phyloP scores from a whole-genome alignment of 2,329 filamentous ascomycete species.

The Epichloe elymi region DNA sequence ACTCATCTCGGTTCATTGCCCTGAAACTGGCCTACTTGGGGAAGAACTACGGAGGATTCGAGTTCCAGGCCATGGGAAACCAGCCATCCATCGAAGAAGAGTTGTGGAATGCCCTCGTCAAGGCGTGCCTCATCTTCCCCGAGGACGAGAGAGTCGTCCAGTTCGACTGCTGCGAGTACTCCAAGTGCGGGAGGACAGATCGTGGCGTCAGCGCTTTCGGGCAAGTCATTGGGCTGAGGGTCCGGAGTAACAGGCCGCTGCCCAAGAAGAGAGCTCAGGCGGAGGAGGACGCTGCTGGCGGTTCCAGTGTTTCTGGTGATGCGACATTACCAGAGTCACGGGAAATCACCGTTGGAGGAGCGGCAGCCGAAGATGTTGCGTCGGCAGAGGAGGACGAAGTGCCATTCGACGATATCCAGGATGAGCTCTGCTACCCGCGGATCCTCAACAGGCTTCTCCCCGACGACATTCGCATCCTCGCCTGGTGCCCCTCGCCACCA shows the following conservation, averaged over 20 bases:
- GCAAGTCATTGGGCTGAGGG: conserved; percentile 74
- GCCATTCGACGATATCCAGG: conserved; percentile 51
- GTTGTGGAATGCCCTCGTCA: conserved; percentile 80
- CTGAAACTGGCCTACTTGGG: conserved; percentile 91
- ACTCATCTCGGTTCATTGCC: conserved; percentile 73
- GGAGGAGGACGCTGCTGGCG: conserved; percentile 10
- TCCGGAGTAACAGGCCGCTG: conserved; percentile 70
- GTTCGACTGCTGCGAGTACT: conserved; percentile 79
- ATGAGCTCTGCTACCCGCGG: conserved; percentile 75
- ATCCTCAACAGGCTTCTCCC: conserved; percentile 81
- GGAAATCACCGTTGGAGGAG: not conserved
- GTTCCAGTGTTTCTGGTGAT: conserved; percentile 3
- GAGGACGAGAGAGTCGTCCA: conserved; percentile 49
- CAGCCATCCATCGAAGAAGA: conserved; percentile 83
- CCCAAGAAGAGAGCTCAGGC: conserved; percentile 16
- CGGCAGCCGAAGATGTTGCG: conserved; percentile 1
- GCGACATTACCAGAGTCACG: too few species aligned
- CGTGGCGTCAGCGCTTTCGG: conserved; percentile 92
- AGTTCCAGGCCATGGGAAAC: conserved; percentile 63
- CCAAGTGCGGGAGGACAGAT: conserved; percentile 90
- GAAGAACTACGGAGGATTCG: conserved; percentile 82
- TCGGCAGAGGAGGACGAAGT: conserved; percentile 5
- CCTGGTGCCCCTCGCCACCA: conserved; percentile 81
- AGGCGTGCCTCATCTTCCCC: conserved; percentile 69
- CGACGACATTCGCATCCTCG: conserved; percentile 76